Evolutionary conservation across 495 filamentous ascomycete species (phyloP).

Genomic region (Daldinia loculata): DNA sequence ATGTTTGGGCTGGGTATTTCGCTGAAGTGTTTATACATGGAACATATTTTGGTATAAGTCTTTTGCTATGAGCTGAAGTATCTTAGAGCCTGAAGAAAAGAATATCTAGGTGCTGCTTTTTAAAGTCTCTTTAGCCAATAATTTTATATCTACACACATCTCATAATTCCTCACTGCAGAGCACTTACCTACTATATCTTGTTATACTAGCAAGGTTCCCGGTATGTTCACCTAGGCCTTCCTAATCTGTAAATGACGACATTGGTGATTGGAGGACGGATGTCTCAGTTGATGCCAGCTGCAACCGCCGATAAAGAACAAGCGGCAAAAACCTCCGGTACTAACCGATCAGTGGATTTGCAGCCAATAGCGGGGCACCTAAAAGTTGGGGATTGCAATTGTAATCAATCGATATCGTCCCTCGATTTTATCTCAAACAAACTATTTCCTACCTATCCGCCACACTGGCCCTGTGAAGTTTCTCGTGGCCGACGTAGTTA

Average conservation of each 20-base stretch:
- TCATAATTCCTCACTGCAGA: background rate
- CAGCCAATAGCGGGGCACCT: conserved; percentile 29
- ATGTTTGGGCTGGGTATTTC: too few relatives aligned
- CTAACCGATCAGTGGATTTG: conserved; percentile 17
- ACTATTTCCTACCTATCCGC: conserved; percentile 9
- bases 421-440: conserved; percentile 11
- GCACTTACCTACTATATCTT: too few relatives aligned
- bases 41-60: too few relatives aligned
- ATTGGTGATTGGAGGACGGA: conserved; percentile 20
- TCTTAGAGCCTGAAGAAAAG: background rate
- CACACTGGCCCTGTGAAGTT: background rate
- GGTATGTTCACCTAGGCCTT: conserved; percentile 1
- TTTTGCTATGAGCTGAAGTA: too few relatives aligned
- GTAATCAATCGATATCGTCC: conserved; percentile 12
- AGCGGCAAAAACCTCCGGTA: conserved; percentile 16
- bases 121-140: too few relatives aligned
- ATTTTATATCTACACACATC: background rate
- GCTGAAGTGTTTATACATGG: too few relatives aligned
- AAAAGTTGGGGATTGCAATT: conserved; percentile 36
- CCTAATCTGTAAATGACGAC: conserved; percentile 18
- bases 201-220: too few relatives aligned
- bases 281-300: background rate
- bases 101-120: background rate
- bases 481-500: background rate
- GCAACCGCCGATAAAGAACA: background rate